phyloP scores from a whole-genome alignment of 208 protist species.

The Wallacemonas rigidus region DNA sequence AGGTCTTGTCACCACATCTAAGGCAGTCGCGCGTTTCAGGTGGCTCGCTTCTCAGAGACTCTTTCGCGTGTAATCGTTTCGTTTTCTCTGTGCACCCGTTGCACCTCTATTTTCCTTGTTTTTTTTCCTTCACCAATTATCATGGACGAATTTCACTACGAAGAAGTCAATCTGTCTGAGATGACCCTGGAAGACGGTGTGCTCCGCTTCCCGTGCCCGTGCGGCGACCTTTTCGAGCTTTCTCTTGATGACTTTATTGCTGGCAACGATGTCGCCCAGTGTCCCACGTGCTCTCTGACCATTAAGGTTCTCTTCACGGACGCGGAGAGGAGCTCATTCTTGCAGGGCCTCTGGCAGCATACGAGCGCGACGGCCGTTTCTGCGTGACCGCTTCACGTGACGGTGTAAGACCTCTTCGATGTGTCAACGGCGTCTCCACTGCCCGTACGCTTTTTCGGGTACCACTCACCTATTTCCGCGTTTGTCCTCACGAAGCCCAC shows the following conservation, averaged over 20 bases:
- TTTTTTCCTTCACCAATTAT: neutral
- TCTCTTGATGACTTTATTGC: constrained; percentile 67
- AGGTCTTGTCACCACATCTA: too few species aligned
- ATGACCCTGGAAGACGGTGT: constrained; percentile 76
- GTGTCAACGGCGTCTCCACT: too few species aligned
- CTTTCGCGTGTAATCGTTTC: too few species aligned
- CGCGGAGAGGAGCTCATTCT: constrained; percentile 51
- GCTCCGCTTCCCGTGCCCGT: constrained; percentile 90
- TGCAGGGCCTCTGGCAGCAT: constrained; percentile 4
- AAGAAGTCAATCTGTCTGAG: constrained; percentile 83
- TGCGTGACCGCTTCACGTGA: neutral
- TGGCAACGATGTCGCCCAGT: constrained; percentile 79
- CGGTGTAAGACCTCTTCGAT: too few species aligned
- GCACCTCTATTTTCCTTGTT: neutral
- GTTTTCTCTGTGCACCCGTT: too few species aligned
- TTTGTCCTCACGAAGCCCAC: too few species aligned
- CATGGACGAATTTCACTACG: constrained; percentile 89
- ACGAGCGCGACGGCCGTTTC: neutral
- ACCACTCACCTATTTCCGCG: too few species aligned
- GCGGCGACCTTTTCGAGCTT: constrained; percentile 92
- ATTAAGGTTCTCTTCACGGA: constrained; percentile 76
- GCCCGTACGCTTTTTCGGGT: too few species aligned
- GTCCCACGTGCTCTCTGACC: constrained; percentile 90
- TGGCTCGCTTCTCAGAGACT: too few species aligned
- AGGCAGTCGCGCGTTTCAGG: too few species aligned